These are phyloP conservation scores for Debaryomycetaceae sp. DNA, from an alignment of 1,139 yeast species.

Conservation along the genomic window DNA sequence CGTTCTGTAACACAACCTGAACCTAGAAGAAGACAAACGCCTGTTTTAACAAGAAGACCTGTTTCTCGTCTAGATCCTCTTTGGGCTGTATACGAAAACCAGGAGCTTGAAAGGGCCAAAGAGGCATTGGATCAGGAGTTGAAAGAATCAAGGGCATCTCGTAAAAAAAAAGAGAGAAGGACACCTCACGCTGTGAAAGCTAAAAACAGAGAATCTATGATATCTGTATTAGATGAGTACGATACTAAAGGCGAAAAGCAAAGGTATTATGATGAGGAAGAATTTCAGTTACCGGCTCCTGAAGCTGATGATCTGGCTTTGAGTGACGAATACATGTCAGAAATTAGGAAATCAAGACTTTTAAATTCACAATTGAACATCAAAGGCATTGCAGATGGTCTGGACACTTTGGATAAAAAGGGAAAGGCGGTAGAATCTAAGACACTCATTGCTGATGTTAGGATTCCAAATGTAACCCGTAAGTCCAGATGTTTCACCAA, in stretches of 20 bases:
- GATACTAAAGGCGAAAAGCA: conserved; percentile 6
- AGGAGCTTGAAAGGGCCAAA: conserved; percentile 45
- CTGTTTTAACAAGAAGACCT: conserved; percentile 54
- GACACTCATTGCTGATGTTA: conserved; percentile 55
- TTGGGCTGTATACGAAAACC: conserved; percentile 48
- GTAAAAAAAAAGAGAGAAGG: conserved; percentile 3
- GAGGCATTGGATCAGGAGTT: conserved; percentile 41
- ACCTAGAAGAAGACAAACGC: conserved; percentile 38
- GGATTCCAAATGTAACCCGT: conserved; percentile 68
- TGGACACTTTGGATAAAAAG: conserved; percentile 10
- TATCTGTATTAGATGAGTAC: conserved; percentile 28
- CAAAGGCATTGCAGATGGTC: conserved; percentile 18
- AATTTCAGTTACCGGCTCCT: conserved; percentile 39
- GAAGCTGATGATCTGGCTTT: conserved; percentile 36
- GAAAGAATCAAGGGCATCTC: conserved; percentile 13
- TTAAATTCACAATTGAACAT: conserved; percentile 43
- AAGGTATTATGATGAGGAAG: conserved; percentile 13
- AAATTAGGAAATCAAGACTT: conserved; percentile 42
- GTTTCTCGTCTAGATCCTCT: conserved; percentile 69
- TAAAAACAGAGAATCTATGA: conserved; percentile 38
- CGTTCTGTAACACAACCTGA: conserved; percentile 48
- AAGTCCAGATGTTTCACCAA: conserved; percentile 60
- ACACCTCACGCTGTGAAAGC: neutral
- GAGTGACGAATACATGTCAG: conserved; percentile 44
- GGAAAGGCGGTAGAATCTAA: conserved; percentile 21